Percentiles rank a stretch among this genome's conserved stretches.
Conservation (phyloP, 2,329 filamentous ascomycete genomes). For the Zasmidium angulare region DNA sequence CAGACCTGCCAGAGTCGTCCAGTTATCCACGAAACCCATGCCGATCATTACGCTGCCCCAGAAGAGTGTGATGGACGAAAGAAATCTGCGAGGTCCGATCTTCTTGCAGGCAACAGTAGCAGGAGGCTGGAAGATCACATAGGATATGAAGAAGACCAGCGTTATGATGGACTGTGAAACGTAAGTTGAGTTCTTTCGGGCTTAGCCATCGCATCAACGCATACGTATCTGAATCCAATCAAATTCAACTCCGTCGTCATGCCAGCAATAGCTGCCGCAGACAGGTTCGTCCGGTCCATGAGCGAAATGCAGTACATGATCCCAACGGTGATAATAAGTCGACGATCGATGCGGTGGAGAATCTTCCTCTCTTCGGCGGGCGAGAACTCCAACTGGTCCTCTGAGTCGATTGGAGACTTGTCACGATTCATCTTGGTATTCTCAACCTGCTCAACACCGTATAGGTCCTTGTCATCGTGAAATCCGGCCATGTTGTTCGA, state of each 20-base stretch:
- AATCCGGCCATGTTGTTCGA: background rate
- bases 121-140: constrained; percentile 68
- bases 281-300: constrained; percentile 70
- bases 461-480: constrained; percentile 7
- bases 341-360: constrained; percentile 64
- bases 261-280: constrained; percentile 70
- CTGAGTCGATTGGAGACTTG: constrained; percentile 5
- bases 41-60: constrained; percentile 63
- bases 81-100: constrained; percentile 48
- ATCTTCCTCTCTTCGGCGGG: constrained; percentile 46
- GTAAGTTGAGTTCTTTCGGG: constrained; percentile 16
- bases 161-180: constrained; percentile 59
- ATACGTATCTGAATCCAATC: constrained; percentile 15
- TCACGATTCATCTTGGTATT: constrained; percentile 1
- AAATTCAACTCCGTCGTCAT: constrained; percentile 40
- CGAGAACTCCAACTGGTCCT: constrained; percentile 19
- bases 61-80: constrained; percentile 39
- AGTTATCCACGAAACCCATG: constrained; percentile 61
- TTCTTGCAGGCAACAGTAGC: constrained; percentile 66
- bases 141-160: constrained; percentile 70
- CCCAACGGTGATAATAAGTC: constrained; percentile 45
- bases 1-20: constrained; percentile 52
- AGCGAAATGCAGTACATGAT: constrained; percentile 25
- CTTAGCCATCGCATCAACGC: background rate
- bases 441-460: constrained; percentile 12